Evolutionary conservation across 805 yeast genomes (phyloP).

Genomic region (Kuraishia borneana): DNA sequence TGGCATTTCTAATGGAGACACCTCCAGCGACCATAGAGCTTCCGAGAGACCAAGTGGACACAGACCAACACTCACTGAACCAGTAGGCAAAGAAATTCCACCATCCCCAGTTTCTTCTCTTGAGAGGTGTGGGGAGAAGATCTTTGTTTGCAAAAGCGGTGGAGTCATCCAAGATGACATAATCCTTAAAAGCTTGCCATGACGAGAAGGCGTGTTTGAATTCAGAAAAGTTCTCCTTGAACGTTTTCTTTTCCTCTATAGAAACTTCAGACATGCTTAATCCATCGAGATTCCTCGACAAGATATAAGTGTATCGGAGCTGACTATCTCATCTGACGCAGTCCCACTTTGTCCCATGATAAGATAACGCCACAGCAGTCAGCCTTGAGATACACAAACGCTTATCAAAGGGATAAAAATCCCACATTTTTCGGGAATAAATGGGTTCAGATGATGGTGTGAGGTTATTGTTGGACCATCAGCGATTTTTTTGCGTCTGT

Average conservation of each 20-base stretch:
- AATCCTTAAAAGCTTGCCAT: neutral
- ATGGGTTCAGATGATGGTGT: too few relatives aligned
- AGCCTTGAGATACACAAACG: too few relatives aligned
- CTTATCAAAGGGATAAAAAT: too few relatives aligned
- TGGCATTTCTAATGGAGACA: neutral
- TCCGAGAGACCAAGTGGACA: neutral
- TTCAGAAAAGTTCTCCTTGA: neutral
- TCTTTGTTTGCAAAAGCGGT: neutral
- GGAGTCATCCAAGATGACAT: neutral
- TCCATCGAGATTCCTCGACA: too few relatives aligned
- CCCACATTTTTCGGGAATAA: too few relatives aligned
- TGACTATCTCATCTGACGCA: too few relatives aligned
- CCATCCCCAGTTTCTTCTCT: neutral
- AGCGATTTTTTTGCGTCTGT: too few relatives aligned
- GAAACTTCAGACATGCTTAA: too few relatives aligned
- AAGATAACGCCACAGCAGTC: too few relatives aligned
- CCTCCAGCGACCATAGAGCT: conserved; percentile 1
- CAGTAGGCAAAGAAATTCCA: conserved; percentile 1
- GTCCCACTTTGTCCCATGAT: too few relatives aligned
- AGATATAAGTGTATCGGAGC: too few relatives aligned
- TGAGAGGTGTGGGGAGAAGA: neutral
- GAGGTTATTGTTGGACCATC: too few relatives aligned
- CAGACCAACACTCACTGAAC: neutral
- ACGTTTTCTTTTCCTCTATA: neutral
- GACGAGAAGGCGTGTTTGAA: neutral